phyloP scores from a whole-genome alignment of 2,329 filamentous ascomycete species.

The Cladosporium sp. region DNA sequence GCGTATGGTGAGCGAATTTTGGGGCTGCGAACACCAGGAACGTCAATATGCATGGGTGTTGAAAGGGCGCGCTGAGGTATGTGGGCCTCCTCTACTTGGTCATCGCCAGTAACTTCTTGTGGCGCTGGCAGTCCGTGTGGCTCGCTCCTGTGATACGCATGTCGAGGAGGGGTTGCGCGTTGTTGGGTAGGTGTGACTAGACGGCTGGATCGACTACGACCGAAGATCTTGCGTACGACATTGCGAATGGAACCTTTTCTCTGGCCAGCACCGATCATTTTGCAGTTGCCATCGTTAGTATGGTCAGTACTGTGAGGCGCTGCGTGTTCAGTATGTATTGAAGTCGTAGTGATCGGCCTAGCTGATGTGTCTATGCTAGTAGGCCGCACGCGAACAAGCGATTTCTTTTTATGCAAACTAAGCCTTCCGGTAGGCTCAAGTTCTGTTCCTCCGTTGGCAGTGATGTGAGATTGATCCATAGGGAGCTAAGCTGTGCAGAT shows the following conservation, averaged over 20 bases:
- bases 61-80: slow-evolving; percentile 27
- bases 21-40: slow-evolving; percentile 20
- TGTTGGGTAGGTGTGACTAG: slow-evolving; percentile 15
- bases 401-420: slow-evolving; percentile 14
- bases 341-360: background rate
- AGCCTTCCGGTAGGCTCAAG: slow-evolving; percentile 14
- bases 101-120: slow-evolving; percentile 19
- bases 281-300: slow-evolving; percentile 23
- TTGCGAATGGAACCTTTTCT: slow-evolving; percentile 39
- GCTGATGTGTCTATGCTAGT: slow-evolving; percentile 8
- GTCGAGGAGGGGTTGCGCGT: slow-evolving; percentile 27
- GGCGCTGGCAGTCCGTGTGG: slow-evolving; percentile 25
- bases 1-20: slow-evolving; percentile 36
- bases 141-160: slow-evolving; percentile 37
- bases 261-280: slow-evolving; percentile 1
- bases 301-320: slow-evolving; percentile 10
- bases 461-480: slow-evolving; percentile 31
- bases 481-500: slow-evolving; percentile 22
- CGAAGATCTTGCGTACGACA: slow-evolving; percentile 40
- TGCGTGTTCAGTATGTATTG: background rate
- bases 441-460: slow-evolving; percentile 22
- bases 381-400: slow-evolving; percentile 11
- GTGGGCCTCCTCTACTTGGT: slow-evolving; percentile 11
- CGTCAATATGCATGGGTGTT: slow-evolving; percentile 25
- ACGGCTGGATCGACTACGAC: slow-evolving; percentile 33